Evolutionary conservation across 441 rosid genomes (phyloP).

Genomic region (Brassica balearica): DNA sequence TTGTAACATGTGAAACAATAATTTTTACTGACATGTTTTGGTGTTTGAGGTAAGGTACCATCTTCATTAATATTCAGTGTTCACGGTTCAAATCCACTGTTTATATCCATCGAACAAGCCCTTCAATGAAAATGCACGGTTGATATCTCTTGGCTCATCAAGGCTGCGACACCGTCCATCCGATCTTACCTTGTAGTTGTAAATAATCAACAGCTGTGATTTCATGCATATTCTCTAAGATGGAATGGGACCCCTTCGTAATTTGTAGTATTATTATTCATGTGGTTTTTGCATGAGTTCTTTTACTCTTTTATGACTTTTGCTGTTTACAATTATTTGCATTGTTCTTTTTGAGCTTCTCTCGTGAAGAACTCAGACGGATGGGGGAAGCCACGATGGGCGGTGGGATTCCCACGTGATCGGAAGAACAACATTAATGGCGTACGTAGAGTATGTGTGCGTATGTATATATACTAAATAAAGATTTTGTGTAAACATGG

Average conservation of each 20-base stretch:
- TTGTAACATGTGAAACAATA: not conserved
- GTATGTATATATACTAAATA: no score
- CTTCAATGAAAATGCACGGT: not conserved
- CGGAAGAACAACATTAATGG: conserved; percentile 15
- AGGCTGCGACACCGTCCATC: not conserved
- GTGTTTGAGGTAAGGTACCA: conserved; percentile 28
- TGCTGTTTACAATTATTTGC: not conserved
- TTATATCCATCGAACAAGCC: not conserved
- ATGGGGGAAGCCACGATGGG: conserved; percentile 10
- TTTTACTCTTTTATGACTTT: not conserved
- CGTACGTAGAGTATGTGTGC: not conserved
- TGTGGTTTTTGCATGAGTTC: not conserved
- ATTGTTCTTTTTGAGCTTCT: not conserved
- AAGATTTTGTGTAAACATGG: not conserved
- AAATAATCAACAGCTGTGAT: not conserved
- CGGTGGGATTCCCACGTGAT: conserved; percentile 36
- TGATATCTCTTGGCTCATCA: not conserved
- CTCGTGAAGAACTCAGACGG: conserved; percentile 33
- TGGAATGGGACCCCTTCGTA: not conserved
- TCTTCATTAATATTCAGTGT: conserved; percentile 5
- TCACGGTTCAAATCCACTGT: not conserved
- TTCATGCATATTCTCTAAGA: not conserved
- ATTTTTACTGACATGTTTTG: conserved; percentile 28
- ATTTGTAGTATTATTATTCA: not conserved
- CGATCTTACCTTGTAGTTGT: not conserved